phyloP scores from a whole-genome alignment of 2,329 filamentous ascomycete genomes.

The Graphiopsis chlorocephala region DNA sequence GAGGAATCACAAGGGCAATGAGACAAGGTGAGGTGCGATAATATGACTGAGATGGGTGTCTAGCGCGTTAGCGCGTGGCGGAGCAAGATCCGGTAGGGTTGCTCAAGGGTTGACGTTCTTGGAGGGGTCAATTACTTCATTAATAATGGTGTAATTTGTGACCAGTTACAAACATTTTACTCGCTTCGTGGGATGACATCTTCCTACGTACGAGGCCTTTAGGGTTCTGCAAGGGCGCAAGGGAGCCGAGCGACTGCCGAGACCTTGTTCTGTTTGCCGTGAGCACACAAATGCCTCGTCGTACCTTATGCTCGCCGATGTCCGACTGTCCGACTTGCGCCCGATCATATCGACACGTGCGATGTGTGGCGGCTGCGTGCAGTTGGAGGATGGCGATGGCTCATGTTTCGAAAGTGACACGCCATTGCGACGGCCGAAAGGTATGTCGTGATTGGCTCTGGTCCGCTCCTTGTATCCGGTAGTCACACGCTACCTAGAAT shows the following conservation, averaged over 20 bases:
- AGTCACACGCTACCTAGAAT: not conserved
- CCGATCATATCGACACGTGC: not conserved
- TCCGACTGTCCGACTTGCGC: not conserved
- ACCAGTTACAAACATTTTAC: not conserved
- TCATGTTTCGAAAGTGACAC: not conserved
- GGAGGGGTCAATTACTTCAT: not conserved
- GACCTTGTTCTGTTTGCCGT: not conserved
- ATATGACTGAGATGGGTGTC: constrained; percentile 2
- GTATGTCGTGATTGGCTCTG: not conserved
- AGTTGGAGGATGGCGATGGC: not conserved
- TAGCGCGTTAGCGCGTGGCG: not conserved
- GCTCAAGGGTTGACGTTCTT: not conserved
- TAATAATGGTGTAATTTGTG: not conserved
- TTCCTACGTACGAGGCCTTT: not conserved
- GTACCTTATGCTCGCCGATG: not conserved
- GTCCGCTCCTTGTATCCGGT: not conserved
- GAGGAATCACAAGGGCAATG: constrained; percentile 3
- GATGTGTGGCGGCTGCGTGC: not conserved
- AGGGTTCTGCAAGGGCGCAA: not conserved
- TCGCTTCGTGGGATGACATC: not conserved
- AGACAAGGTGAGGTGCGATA: constrained; percentile 10
- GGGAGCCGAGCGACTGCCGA: constrained; percentile 1
- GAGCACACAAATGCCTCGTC: not conserved
- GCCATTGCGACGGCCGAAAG: not conserved
- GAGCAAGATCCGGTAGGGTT: not conserved